Evolutionary conservation across 257 asterid genomes (phyloP), one percentile per base, ranked within the genome.

Genomic region (Lavandula angustifolia): DNA sequence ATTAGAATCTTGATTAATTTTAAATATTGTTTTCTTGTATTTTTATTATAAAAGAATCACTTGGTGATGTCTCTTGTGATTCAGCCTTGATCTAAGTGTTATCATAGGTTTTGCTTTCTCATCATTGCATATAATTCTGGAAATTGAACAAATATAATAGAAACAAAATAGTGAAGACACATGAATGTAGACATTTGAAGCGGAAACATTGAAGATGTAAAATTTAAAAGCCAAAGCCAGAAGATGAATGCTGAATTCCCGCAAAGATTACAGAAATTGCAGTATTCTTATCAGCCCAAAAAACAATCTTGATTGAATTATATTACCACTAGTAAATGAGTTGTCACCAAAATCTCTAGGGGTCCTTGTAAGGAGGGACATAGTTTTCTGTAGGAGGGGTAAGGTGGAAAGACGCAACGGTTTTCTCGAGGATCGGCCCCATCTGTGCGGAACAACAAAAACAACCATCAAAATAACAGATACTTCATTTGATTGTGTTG

Each of bases 341-440:
- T 37, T 3, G 14, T 84, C 92, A 89, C 96, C 96, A 89, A 82
- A 92, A 89, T 77, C 98, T 89, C 97, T 97, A 89, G 1, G 98
- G 97, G 66, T 92, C 98, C 83, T 87, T 85, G 77, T 66, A 87
- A 4, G 99, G 99, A 55, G 97, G 99, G 47, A 94, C 97, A 71
- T 94, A 94, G 55, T 75, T 83, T 64, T 94, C 95, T 14, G 94
- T 87, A 11, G 97, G 94, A 75, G 97, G 83, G 33, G 84, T 78
- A 73, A 94, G 95, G 18, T 85, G 85, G 72, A 92, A 92, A 33
- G 99, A 94, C 4, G 79, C 90, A 53, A 81, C 92, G 0, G 91
- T 79, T 73, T 89, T 84, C 75, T 80, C 78, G 75, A 94, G 66
- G 65, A 76, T 34, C 1, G 92, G 88, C 9, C 97, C 99, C 95